Conservation (phyloP, 1,284 basidiomycete genomes). For the Mycosarcoma maydis region DNA sequence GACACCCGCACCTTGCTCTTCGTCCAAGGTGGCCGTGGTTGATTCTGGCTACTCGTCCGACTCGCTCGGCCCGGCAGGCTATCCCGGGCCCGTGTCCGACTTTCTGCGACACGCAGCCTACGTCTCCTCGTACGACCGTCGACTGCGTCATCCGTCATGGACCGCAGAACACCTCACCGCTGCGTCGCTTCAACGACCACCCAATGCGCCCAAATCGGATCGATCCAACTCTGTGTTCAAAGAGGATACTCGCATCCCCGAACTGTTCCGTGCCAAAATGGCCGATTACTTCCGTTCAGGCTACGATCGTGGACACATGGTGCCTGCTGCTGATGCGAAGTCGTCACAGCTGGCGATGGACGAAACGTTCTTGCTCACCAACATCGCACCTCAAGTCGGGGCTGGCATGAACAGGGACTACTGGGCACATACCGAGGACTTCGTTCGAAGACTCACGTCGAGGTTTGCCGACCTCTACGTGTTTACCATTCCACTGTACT, state of each 20-base stretch:
- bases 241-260: conserved; percentile 84
- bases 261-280: conserved; percentile 82
- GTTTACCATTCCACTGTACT: conserved; percentile 96
- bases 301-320: conserved; percentile 94
- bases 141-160: conserved; percentile 91
- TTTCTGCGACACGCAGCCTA: conserved; percentile 82
- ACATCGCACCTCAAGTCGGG: conserved; percentile 98
- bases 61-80: conserved; percentile 41
- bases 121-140: conserved; percentile 87
- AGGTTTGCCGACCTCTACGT: conserved; percentile 93
- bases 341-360: conserved; percentile 90
- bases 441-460: conserved; percentile 86
- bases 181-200: conserved; percentile 69
- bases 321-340: conserved; percentile 96
- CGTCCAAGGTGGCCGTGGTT: conserved; percentile 14
- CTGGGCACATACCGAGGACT: conserved; percentile 77
- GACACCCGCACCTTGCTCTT: conserved; percentile 4
- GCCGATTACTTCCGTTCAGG: conserved; percentile 84
- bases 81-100: conserved; percentile 80
- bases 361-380: conserved; percentile 93
- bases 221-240: conserved; percentile 75
- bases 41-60: conserved; percentile 25
- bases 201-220: conserved; percentile 68
- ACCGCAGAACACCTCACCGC: conserved; percentile 90
- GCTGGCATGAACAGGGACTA: conserved; percentile 97